Conservation (phyloP, 148 eudicot genomes). For the Cornus florida region DNA sequence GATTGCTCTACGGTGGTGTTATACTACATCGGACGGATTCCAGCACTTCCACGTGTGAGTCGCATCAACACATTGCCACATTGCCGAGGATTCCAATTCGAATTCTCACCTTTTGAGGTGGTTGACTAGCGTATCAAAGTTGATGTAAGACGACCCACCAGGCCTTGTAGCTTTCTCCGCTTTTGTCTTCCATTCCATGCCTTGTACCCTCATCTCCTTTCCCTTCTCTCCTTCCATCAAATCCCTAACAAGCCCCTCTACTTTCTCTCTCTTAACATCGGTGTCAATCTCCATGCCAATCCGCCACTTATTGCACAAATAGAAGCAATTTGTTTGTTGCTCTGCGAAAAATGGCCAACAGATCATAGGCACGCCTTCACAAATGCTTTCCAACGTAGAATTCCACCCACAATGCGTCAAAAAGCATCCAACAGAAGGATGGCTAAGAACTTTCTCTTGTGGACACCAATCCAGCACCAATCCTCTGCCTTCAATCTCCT, state of each 20-base stretch:
- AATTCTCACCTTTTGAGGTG: neutral
- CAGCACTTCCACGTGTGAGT: no score
- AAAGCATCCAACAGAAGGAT: constrained; percentile 28
- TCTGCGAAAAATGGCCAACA: constrained; percentile 51
- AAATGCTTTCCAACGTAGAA: constrained; percentile 38
- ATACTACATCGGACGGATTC: no score
- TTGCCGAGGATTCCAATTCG: no score
- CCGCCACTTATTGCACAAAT: constrained; percentile 37
- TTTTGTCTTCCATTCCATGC: constrained; percentile 34
- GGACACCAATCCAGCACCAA: constrained; percentile 25
- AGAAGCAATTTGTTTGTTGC: constrained; percentile 43
- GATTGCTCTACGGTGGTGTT: no score
- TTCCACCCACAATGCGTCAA: constrained; percentile 36
- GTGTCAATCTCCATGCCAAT: constrained; percentile 45
- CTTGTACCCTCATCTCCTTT: constrained; percentile 25
- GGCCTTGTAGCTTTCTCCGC: constrained; percentile 27
- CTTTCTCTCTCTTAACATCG: constrained; percentile 30
- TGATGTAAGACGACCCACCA: constrained; percentile 33
- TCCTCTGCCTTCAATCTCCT: constrained; percentile 16
- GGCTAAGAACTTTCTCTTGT: constrained; percentile 24
- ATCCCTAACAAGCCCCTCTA: constrained; percentile 39
- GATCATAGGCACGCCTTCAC: constrained; percentile 42
- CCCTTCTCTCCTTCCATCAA: constrained; percentile 49
- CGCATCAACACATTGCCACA: no score
- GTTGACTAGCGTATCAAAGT: constrained; percentile 19